Evolutionary conservation across 345 rosid genomes (phyloP).

Genomic region (Gossypium bickii): DNA sequence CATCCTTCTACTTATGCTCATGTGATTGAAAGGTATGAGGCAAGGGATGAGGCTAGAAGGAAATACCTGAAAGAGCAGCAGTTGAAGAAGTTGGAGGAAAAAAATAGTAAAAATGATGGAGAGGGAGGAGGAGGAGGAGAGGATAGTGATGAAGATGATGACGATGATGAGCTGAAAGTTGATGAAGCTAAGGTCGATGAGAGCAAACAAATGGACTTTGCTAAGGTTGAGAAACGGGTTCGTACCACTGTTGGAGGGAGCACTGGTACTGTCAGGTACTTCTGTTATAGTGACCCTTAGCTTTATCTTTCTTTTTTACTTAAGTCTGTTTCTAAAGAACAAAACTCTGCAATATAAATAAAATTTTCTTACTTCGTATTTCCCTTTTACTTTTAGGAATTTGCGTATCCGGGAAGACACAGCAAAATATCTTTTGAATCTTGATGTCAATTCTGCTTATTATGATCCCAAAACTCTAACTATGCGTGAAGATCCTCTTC

Average conservation of each 20-base stretch:
- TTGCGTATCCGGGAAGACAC: conserved; percentile 78
- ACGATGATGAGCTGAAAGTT: conserved; percentile 63
- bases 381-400: conserved; percentile 32
- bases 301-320: background rate
- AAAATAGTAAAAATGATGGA: conserved; percentile 44
- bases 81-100: conserved; percentile 75
- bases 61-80: conserved; percentile 71
- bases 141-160: conserved; percentile 65
- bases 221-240: conserved; percentile 94
- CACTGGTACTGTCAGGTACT: conserved; percentile 91
- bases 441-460: conserved; percentile 69
- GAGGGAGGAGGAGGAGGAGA: conserved; percentile 36
- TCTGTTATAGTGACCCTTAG: background rate
- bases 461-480: conserved; percentile 83
- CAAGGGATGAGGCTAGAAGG: conserved; percentile 75
- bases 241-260: conserved; percentile 96
- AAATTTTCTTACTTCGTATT: background rate
- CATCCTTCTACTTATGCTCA: conserved; percentile 57
- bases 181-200: conserved; percentile 95
- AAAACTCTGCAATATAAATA: conserved; percentile 5
- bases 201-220: conserved; percentile 95
- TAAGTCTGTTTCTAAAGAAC: background rate
- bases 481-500: conserved; percentile 84
- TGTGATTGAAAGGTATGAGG: conserved; percentile 75
- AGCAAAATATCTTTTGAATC: conserved; percentile 68